Evolutionary conservation across 1,139 yeast species (phyloP).

Genomic region (Blastobotrys indianensis): DNA sequence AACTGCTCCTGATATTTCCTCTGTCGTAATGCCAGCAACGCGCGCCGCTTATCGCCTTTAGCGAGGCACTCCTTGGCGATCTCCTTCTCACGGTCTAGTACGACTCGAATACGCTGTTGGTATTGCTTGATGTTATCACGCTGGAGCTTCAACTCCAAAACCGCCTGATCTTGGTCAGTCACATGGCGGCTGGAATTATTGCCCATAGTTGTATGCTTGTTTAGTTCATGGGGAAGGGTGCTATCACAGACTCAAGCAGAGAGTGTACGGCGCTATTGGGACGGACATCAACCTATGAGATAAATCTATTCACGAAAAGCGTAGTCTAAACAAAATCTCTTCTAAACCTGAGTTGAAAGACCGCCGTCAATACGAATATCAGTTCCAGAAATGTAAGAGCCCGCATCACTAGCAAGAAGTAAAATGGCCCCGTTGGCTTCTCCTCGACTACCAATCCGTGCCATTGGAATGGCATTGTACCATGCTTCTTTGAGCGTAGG

Average conservation of each 20-base stretch:
- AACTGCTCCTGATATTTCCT: slow-evolving; percentile 76
- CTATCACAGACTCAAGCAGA: no score
- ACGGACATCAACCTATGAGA: no score
- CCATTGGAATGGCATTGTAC: slow-evolving; percentile 9
- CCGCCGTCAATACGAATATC: slow-evolving; percentile 81
- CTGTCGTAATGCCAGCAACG: slow-evolving; percentile 66
- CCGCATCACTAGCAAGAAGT: slow-evolving; percentile 72
- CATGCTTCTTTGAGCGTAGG: slow-evolving; percentile 47
- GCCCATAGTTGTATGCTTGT: slow-evolving; percentile 33
- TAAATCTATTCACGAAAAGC: no score
- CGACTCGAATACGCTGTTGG: slow-evolving; percentile 52
- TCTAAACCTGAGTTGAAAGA: not conserved
- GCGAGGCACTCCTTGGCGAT: slow-evolving; percentile 54
- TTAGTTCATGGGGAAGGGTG: no score
- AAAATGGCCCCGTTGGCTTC: slow-evolving; percentile 79
- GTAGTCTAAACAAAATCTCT: no score
- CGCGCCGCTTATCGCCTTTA: slow-evolving; percentile 51
- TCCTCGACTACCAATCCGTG: slow-evolving; percentile 43
- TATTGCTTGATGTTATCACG: slow-evolving; percentile 78
- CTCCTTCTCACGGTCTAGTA: slow-evolving; percentile 52
- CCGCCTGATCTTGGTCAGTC: slow-evolving; percentile 78
- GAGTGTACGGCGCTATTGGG: no score
- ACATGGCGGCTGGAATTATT: slow-evolving; percentile 47
- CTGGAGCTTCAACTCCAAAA: slow-evolving; percentile 79
- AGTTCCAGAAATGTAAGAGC: slow-evolving; percentile 71